A percentile compares a stretch with the other conserved stretches of the same genome.
phyloP scores from a whole-genome alignment of 2,329 filamentous ascomycete genomes.

The Elsinoe necatrix region DNA sequence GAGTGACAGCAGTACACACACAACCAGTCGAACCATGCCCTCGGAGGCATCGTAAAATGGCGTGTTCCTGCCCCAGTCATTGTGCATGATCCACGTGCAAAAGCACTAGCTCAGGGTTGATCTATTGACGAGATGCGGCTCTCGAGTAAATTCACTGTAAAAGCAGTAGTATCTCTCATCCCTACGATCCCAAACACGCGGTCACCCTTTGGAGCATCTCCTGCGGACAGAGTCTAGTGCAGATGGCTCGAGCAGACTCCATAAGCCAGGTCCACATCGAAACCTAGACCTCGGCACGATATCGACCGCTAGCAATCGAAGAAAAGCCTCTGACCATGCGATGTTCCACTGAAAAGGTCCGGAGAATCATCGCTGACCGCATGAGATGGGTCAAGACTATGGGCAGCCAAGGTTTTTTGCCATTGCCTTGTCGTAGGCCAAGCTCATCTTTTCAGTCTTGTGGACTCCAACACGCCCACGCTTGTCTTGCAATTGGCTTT shows the following conservation, averaged over 20 bases:
- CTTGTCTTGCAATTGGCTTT: slow-evolving; percentile 14
- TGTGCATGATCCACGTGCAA: background rate
- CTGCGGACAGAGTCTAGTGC: background rate
- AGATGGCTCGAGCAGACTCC: background rate
- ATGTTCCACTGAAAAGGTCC: background rate
- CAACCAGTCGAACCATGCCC: no score
- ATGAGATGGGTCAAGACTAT: background rate
- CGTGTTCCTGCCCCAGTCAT: background rate
- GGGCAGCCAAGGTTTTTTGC: background rate
- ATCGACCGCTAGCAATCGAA: background rate
- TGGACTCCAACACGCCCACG: background rate
- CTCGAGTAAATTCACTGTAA: background rate
- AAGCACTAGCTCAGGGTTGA: background rate
- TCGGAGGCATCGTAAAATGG: background rate
- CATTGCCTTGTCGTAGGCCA: slow-evolving; percentile 12
- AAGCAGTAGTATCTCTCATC: background rate
- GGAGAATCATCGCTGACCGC: background rate
- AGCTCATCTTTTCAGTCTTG: background rate
- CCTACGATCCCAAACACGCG: no score
- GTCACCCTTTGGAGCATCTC: no score
- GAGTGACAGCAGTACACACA: no score
- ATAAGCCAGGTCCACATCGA: background rate
- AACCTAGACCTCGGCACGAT: background rate
- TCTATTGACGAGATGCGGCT: background rate
- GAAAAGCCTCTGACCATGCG: background rate